These are phyloP conservation scores for Cladophialophora chaetospira DNA, from an alignment of 2,329 filamentous ascomycete genomes.

Conservation along the genomic window DNA sequence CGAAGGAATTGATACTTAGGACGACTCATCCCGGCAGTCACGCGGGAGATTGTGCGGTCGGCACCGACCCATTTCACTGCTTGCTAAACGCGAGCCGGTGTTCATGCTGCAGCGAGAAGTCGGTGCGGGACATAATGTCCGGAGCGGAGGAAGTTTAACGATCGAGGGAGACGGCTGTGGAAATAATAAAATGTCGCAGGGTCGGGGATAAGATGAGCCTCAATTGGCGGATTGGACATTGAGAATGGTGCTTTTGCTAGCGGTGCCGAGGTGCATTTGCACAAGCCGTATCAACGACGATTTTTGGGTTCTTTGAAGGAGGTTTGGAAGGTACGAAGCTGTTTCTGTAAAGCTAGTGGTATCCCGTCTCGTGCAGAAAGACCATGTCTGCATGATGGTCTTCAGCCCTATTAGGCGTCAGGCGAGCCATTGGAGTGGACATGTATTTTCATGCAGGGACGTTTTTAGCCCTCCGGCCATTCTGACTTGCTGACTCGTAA, in stretches of 20 bases:
- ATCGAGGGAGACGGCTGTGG: not conserved
- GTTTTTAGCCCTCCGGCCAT: not conserved
- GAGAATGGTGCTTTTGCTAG: not conserved
- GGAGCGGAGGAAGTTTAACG: constrained; percentile 3
- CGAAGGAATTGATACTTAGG: constrained; percentile 5
- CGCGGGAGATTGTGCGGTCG: not conserved
- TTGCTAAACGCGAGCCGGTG: constrained; percentile 14
- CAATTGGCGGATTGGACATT: not conserved
- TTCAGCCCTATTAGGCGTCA: constrained; percentile 19
- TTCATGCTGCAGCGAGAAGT: constrained; percentile 1
- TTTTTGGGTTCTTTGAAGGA: constrained; percentile 1
- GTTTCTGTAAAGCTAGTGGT: constrained; percentile 16
- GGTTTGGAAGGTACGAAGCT: constrained; percentile 4
- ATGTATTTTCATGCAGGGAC: constrained; percentile 4
- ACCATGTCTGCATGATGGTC: not conserved
- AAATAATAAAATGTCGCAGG: constrained; percentile 2
- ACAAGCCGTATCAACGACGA: not conserved
- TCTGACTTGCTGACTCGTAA: constrained; percentile 27
- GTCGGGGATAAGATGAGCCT: not conserved
- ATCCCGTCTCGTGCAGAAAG: constrained; percentile 2
- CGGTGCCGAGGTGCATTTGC: not conserved
- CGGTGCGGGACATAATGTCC: not conserved
- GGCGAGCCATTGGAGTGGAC: constrained; percentile 3
- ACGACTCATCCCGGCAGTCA: constrained; percentile 13
- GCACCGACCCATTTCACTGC: not conserved